These are phyloP conservation scores for Aegilops speltoides DNA, from an alignment of 176 grass and related monocot genomes.

Conservation along the genomic window DNA sequence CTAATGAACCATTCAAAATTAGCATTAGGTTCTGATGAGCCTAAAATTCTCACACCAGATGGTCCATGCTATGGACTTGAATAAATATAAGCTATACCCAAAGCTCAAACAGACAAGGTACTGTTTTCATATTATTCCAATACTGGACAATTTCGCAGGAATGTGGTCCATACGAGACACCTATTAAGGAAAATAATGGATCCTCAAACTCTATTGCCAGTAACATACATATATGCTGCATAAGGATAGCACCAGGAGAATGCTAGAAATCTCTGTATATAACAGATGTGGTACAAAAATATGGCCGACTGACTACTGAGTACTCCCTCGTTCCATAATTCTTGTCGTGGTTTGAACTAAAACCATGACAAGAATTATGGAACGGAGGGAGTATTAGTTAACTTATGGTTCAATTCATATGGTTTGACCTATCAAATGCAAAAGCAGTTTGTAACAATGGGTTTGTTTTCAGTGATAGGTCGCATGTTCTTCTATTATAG, in stretches of 20 bases:
- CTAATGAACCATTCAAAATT: neutral
- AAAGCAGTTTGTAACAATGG: neutral
- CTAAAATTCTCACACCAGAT: neutral
- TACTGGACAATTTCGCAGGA: neutral
- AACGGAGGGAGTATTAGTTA: neutral
- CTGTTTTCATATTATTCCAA: neutral
- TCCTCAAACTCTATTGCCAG: neutral
- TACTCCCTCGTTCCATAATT: neutral
- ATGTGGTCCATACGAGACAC: neutral
- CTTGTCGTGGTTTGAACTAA: too few relatives aligned
- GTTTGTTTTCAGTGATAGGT: neutral
- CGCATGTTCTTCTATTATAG: neutral
- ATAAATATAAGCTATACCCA: neutral
- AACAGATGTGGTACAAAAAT: neutral
- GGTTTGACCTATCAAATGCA: neutral
- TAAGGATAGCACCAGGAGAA: neutral
- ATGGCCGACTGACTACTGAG: neutral
- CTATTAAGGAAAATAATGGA: neutral
- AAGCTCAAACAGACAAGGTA: neutral
- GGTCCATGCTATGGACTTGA: neutral
- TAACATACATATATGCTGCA: slow-evolving; percentile 9
- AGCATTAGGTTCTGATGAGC: neutral
- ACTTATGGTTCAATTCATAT: neutral
- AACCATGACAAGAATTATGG: too few relatives aligned
- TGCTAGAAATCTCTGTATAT: neutral